Evolutionary conservation across 371 early-diverging fungal species (phyloP).

Genomic region (Parasitella parasitica): DNA sequence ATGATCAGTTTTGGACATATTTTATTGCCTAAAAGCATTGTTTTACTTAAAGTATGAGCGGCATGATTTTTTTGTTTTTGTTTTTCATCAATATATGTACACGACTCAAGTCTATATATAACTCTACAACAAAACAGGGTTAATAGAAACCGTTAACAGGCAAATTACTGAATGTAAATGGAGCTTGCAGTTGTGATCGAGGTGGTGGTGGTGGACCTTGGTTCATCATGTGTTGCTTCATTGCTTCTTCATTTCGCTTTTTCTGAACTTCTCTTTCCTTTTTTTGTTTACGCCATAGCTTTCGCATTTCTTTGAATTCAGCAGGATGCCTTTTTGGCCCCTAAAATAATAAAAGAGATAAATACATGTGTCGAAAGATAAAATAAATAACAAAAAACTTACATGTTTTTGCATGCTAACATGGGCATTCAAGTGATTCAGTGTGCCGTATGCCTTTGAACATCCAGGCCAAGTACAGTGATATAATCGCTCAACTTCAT

Average conservation of each 20-base stretch:
- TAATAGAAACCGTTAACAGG: background rate
- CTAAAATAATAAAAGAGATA: slow-evolving; percentile 10
- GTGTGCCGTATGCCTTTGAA: slow-evolving; percentile 69
- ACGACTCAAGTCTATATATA: background rate
- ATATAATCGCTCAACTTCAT: slow-evolving; percentile 72
- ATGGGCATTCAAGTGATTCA: slow-evolving; percentile 75
- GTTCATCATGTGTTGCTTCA: slow-evolving; percentile 20
- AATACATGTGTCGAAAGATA: no score
- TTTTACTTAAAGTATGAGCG: no score
- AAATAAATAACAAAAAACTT: slow-evolving; percentile 16
- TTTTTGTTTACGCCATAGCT: slow-evolving; percentile 53
- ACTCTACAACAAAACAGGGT: background rate
- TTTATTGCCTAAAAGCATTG: no score
- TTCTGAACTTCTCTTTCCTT: slow-evolving; percentile 43
- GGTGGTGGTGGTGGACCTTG: background rate
- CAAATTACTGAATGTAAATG: background rate
- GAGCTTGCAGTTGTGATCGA: slow-evolving; percentile 1
- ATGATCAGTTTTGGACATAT: no score
- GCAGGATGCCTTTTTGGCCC: slow-evolving; percentile 44
- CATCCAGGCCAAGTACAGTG: slow-evolving; percentile 65
- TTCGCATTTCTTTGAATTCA: slow-evolving; percentile 68
- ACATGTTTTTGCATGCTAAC: slow-evolving; percentile 76
- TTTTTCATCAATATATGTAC: background rate
- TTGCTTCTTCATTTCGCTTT: slow-evolving; percentile 39
- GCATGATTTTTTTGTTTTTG: background rate